These are phyloP conservation scores for Carex cristatella DNA, from an alignment of 176 grass and related monocot species.

Conservation along the genomic window DNA sequence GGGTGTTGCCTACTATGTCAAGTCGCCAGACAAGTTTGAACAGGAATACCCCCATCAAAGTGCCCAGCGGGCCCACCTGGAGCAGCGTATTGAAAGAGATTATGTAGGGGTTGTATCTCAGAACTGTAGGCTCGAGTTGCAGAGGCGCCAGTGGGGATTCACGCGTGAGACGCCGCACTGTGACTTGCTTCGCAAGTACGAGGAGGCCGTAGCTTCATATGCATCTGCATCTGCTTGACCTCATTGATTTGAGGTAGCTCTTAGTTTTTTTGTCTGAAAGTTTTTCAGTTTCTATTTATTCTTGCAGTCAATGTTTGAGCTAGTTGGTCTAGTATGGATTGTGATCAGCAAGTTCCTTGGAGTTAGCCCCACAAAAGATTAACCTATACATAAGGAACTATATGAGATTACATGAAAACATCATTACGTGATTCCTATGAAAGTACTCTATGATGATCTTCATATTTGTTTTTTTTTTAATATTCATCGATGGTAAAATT, in stretches of 20 bases:
- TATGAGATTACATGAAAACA: not conserved
- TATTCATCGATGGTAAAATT: too few relatives aligned
- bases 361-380: not conserved
- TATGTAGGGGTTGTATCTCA: conserved; percentile 54
- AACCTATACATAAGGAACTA: not conserved
- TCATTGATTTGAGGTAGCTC: conserved; percentile 1
- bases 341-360: not conserved
- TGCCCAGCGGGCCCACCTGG: conserved; percentile 44
- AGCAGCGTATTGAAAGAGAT: conserved; percentile 73
- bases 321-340: not conserved
- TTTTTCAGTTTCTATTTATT: not conserved
- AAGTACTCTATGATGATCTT: not conserved
- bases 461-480: not conserved
- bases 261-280: not conserved
- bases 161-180: conserved; percentile 64
- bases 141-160: conserved; percentile 79
- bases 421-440: not conserved
- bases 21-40: conserved; percentile 58
- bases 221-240: conserved; percentile 23
- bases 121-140: conserved; percentile 78
- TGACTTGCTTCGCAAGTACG: conserved; percentile 70
- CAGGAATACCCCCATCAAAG: conserved; percentile 79
- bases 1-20: conserved; percentile 69
- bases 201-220: not conserved
- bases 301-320: not conserved